Percentiles rank a stretch among this genome's conserved stretches.
These are phyloP conservation scores for Wickerhamiella sorbophila DNA, from an alignment of 805 yeast species.

Conservation along the genomic window DNA sequence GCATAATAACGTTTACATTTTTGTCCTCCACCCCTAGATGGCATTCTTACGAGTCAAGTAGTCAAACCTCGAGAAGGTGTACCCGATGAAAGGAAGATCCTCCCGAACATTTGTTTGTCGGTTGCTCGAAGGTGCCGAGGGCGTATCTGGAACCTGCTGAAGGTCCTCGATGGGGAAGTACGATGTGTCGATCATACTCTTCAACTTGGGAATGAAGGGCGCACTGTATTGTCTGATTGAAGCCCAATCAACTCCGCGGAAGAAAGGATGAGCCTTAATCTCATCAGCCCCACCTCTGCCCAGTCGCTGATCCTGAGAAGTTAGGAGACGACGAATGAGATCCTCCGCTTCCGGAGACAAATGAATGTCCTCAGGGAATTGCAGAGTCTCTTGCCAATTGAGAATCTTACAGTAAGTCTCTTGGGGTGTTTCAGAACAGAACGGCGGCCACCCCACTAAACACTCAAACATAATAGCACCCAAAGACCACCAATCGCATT, in stretches of 20 bases:
- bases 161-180: conserved; percentile 97
- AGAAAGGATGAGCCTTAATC: conserved; percentile 79
- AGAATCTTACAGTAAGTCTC: conserved; percentile 85
- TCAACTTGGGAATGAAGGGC: conserved; percentile 83
- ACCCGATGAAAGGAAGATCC: conserved; percentile 93
- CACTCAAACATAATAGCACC: conserved; percentile 97
- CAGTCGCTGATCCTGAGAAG: conserved; percentile 62
- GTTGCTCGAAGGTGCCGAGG: conserved; percentile 33
- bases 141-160: conserved; percentile 87
- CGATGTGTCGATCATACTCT: conserved; percentile 87
- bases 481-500: conserved; percentile 96
- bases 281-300: conserved; percentile 93
- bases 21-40: too few species aligned
- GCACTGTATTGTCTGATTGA: conserved; percentile 78
- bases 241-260: conserved; percentile 93
- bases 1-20: too few species aligned
- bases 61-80: conserved; percentile 90
- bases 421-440: conserved; percentile 87
- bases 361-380: conserved; percentile 85
- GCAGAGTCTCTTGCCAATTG: conserved; percentile 79
- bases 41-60: conserved; percentile 47
- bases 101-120: conserved; percentile 44
- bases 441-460: conserved; percentile 94
- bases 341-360: conserved; percentile 81
- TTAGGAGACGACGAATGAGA: conserved; percentile 59